These are phyloP conservation scores for Exophiala dermatitidis DNA, from an alignment of 2,329 filamentous ascomycete species.

Conservation along the genomic window DNA sequence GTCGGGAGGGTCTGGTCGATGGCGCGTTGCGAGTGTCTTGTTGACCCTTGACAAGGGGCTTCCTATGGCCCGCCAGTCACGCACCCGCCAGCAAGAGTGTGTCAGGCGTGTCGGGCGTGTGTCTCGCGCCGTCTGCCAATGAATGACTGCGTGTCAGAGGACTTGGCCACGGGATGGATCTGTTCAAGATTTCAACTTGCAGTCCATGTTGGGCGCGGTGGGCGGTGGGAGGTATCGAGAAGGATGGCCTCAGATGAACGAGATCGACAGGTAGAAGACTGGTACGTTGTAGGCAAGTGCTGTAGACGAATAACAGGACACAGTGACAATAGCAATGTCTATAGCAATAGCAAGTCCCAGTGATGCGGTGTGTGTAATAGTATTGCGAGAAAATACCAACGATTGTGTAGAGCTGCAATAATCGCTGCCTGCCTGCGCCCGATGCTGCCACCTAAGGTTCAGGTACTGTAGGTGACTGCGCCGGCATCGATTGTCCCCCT, in stretches of 20 bases:
- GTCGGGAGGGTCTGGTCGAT: slow-evolving; percentile 15
- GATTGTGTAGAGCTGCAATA: too few relatives aligned
- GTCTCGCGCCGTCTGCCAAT: slow-evolving; percentile 15
- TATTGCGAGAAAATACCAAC: too few relatives aligned
- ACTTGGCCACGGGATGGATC: background rate
- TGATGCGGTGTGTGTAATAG: too few relatives aligned
- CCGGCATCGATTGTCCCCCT: too few relatives aligned
- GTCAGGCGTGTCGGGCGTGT: slow-evolving; percentile 23
- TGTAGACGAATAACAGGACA: too few relatives aligned
- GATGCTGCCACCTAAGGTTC: too few relatives aligned
- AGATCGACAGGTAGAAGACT: background rate
- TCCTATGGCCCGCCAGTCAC: background rate
- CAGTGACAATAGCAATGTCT: too few relatives aligned
- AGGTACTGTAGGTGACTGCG: too few relatives aligned
- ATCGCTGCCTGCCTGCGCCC: too few relatives aligned
- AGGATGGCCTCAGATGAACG: background rate
- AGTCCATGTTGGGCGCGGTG: background rate
- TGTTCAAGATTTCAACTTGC: background rate
- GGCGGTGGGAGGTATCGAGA: background rate
- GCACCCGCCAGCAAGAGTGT: slow-evolving; percentile 11
- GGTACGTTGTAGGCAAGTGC: background rate
- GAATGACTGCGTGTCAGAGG: background rate
- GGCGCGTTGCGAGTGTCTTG: slow-evolving; percentile 14
- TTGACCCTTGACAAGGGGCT: background rate
- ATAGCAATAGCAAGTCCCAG: too few relatives aligned